Conservation (phyloP, 495 filamentous ascomycete species). For the Sporormia fimetaria region DNA sequence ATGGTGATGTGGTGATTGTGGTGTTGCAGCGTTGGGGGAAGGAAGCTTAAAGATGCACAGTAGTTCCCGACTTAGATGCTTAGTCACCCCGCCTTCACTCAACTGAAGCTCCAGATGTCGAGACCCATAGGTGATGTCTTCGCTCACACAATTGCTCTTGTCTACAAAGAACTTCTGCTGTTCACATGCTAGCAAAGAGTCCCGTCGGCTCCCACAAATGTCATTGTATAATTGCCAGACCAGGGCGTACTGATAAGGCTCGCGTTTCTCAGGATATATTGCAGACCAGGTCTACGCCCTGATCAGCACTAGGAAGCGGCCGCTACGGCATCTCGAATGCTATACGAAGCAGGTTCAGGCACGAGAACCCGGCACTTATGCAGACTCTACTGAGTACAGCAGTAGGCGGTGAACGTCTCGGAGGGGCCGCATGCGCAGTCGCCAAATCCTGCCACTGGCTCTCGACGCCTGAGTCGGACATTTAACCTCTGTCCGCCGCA, state of each 20-base stretch:
- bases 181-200: too few species aligned
- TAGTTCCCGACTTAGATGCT: too few species aligned
- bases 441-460: background rate
- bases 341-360: background rate
- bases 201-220: conserved; percentile 23
- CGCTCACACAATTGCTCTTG: too few species aligned
- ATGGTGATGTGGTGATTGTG: too few species aligned
- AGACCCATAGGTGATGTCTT: too few species aligned
- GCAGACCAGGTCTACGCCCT: conserved; percentile 18
- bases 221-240: conserved; percentile 18
- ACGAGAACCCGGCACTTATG: conserved; percentile 15
- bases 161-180: too few species aligned
- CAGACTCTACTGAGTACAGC: conserved; percentile 3
- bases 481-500: conserved; percentile 9
- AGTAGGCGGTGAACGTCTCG: conserved; percentile 19
- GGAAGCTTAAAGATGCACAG: too few species aligned
- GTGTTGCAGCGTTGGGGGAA: too few species aligned
- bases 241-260: conserved; percentile 26
- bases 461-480: too few species aligned
- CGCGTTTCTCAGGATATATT: conserved; percentile 23
- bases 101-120: too few species aligned
- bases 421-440: background rate
- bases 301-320: conserved; percentile 17
- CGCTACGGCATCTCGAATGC: conserved; percentile 1
- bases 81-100: too few species aligned